Percentiles rank a stretch among this genome's conserved stretches.
Conservation (phyloP, 441 rosid species). For the Raphanus hybrid region DNA sequence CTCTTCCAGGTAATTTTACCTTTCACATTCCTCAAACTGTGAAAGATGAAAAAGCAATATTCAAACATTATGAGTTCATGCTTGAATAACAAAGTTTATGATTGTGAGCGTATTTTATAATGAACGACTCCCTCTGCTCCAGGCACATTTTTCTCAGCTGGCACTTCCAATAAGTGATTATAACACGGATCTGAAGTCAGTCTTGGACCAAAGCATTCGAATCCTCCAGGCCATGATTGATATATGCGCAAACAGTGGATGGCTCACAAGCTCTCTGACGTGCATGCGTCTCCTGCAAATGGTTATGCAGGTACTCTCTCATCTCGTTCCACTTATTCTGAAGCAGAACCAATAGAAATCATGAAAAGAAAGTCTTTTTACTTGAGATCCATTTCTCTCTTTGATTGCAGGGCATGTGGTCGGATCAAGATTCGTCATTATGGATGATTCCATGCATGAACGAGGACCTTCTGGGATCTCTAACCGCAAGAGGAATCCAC, state of each 20-base stretch:
- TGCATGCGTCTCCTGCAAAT: conserved; percentile 99
- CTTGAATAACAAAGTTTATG: neutral
- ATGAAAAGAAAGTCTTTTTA: neutral
- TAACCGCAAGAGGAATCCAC: conserved; percentile 61
- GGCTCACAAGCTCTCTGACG: conserved; percentile 93
- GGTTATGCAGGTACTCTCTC: conserved; percentile 90
- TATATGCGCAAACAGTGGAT: conserved; percentile 97
- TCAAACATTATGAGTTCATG: neutral
- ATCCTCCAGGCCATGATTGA: conserved; percentile 99
- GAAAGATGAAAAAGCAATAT: neutral
- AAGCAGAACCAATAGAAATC: conserved; percentile 5
- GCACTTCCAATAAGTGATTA: conserved; percentile 95
- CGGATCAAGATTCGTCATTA: conserved; percentile 71
- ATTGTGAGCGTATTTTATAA: conserved; percentile 11
- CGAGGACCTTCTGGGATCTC: conserved; percentile 57
- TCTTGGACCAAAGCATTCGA: conserved; percentile 97
- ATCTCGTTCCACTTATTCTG: neutral
- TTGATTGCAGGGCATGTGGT: conserved; percentile 83
- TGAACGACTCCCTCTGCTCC: conserved; percentile 38
- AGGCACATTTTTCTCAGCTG: conserved; percentile 96
- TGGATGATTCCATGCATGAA: conserved; percentile 98
- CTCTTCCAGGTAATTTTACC: conserved; percentile 72
- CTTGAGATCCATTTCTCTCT: conserved; percentile 14
- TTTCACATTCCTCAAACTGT: conserved; percentile 15
- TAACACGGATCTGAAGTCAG: conserved; percentile 94